Evolutionary conservation across 192 early-diverging fungal genomes (phyloP).

Genomic region (Coemansia sp.): DNA sequence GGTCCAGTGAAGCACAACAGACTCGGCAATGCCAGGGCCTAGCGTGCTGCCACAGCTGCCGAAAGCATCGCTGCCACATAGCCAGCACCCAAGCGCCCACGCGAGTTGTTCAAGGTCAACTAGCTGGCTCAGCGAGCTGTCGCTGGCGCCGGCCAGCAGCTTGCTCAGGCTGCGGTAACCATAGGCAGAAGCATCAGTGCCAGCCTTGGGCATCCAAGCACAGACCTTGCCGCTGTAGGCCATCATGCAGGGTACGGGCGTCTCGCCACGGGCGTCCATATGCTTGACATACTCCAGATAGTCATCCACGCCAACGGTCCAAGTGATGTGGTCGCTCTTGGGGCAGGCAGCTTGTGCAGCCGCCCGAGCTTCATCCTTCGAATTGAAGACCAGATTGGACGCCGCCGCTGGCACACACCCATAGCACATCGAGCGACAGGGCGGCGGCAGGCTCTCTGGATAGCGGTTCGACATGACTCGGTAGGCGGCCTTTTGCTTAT

Average conservation of each 20-base stretch:
- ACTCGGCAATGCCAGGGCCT: conserved; percentile 12
- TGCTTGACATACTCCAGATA: conserved; percentile 32
- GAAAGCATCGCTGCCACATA: conserved; percentile 30
- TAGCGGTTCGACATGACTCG: conserved; percentile 41
- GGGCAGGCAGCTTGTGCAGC: conserved; percentile 20
- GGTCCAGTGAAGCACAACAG: conserved; percentile 28
- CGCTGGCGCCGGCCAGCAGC: neutral
- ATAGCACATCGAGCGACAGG: conserved; percentile 45
- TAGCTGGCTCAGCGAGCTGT: neutral
- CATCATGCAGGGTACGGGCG: conserved; percentile 47
- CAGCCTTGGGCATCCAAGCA: conserved; percentile 11
- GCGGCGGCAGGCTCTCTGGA: conserved; percentile 31
- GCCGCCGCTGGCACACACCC: conserved; percentile 32
- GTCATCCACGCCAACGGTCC: conserved; percentile 39
- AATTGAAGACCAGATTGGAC: conserved; percentile 32
- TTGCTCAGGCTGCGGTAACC: neutral
- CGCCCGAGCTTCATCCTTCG: conserved; percentile 21
- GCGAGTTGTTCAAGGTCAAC: neutral
- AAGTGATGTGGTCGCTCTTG: conserved; percentile 5
- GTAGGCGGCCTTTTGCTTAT: conserved; percentile 51
- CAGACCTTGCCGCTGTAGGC: conserved; percentile 20
- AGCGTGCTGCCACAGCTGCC: neutral
- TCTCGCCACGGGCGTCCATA: conserved; percentile 22
- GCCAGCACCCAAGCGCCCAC: conserved; percentile 51
- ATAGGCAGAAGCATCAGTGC: neutral